Evolutionary conservation across 2,329 filamentous ascomycete genomes (phyloP).

Genomic region (Fusarium solani-melongenae): DNA sequence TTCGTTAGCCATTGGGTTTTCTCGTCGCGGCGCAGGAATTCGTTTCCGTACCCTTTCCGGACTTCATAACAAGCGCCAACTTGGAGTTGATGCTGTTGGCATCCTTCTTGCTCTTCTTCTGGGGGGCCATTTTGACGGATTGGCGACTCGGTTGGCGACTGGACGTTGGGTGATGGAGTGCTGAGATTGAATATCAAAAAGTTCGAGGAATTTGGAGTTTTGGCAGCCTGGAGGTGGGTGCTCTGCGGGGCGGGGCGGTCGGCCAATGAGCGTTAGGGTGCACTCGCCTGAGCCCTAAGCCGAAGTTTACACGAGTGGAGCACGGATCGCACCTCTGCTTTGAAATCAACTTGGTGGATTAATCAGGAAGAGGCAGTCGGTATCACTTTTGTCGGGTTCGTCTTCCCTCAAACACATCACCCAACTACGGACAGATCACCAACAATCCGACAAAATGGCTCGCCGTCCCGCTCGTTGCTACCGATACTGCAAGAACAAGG

Average conservation of each 20-base stretch:
- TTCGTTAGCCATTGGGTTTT: constrained; percentile 20
- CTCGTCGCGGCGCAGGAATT: background rate
- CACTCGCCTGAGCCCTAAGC: constrained; percentile 50
- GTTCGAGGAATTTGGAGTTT: constrained; percentile 40
- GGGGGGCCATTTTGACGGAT: constrained; percentile 71
- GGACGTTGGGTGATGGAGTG: constrained; percentile 49
- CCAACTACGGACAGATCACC: constrained; percentile 50
- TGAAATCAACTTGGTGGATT: constrained; percentile 62
- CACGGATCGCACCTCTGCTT: constrained; percentile 53
- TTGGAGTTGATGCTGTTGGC: constrained; percentile 75
- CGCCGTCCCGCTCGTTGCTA: constrained; percentile 99
- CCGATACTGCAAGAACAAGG: constrained; percentile 99
- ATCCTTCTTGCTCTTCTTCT: constrained; percentile 89
- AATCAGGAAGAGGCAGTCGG: constrained; percentile 45
- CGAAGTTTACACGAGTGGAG: constrained; percentile 51
- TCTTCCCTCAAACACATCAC: constrained; percentile 52
- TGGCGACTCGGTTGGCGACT: constrained; percentile 43
- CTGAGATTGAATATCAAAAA: constrained; percentile 42
- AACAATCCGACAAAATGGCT: constrained; percentile 90
- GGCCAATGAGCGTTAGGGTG: constrained; percentile 43
- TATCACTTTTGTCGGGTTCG: constrained; percentile 43
- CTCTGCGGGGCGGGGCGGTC: constrained; percentile 37
- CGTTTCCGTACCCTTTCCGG: constrained; percentile 75
- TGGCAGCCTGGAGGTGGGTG: constrained; percentile 31
- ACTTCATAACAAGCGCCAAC: constrained; percentile 72